Percentiles rank a stretch among this genome's conserved stretches.
Evolutionary conservation across 139 green algal species (phyloP).

Genomic region (Micractinium conductrix): DNA sequence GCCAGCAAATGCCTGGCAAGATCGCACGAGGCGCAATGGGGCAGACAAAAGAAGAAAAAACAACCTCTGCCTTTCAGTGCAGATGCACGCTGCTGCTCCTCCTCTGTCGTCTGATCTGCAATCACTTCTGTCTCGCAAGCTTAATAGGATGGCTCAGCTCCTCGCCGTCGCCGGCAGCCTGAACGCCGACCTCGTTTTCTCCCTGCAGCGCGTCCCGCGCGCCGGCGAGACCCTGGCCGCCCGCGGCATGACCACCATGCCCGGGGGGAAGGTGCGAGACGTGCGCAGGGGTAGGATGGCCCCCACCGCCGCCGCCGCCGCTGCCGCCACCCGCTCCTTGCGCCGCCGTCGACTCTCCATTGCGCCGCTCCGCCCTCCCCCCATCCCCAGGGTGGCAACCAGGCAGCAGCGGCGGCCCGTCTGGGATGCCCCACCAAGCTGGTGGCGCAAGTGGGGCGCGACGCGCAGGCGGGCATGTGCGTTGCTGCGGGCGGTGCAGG

Average conservation of each 20-base stretch:
- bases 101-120: too few species aligned
- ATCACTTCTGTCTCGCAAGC: too few species aligned
- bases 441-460: slow-evolving; percentile 2
- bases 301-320: neutral
- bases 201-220: neutral
- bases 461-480: slow-evolving; percentile 21
- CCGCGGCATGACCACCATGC: neutral
- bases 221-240: slow-evolving; percentile 23
- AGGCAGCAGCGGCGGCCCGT: neutral
- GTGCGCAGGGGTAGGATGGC: neutral
- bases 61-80: too few species aligned
- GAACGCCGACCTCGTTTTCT: slow-evolving; percentile 22
- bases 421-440: slow-evolving; percentile 7
- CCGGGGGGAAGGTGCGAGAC: slow-evolving; percentile 24
- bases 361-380: neutral
- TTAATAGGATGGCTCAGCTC: neutral
- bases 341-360: neutral
- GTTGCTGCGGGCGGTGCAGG: neutral
- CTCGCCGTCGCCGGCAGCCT: slow-evolving; percentile 17
- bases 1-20: too few species aligned
- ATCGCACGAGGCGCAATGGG: too few species aligned
- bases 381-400: slow-evolving; percentile 31
- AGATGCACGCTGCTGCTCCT: too few species aligned
- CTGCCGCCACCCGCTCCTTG: neutral
- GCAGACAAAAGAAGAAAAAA: too few species aligned